phyloP scores from a whole-genome alignment of 192 early-diverging fungal species.

The Gamsiella multidivaricata region DNA sequence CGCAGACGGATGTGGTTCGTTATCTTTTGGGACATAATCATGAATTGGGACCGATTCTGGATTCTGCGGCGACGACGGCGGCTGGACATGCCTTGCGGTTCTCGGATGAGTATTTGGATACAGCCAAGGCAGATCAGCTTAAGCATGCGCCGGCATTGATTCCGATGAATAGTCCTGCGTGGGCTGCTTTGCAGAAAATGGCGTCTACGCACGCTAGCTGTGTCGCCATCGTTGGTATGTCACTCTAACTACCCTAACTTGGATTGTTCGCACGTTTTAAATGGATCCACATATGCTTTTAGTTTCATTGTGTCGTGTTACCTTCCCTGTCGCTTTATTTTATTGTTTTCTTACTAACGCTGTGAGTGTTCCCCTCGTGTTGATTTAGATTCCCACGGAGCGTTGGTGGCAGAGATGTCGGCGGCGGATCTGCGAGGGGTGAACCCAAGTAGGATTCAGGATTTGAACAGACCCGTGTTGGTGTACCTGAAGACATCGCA shows the following conservation, averaged over 20 bases:
- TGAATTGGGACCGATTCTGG: slow-evolving; percentile 60
- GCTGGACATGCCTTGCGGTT: slow-evolving; percentile 34
- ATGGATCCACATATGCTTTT: too few relatives aligned
- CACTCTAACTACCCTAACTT: neutral
- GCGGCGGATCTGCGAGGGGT: slow-evolving; percentile 81
- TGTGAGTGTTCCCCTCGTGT: neutral
- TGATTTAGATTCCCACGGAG: slow-evolving; percentile 61
- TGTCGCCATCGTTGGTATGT: slow-evolving; percentile 65
- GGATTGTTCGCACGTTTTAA: too few relatives aligned
- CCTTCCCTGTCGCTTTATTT: neutral
- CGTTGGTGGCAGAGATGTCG: slow-evolving; percentile 74
- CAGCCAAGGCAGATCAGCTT: slow-evolving; percentile 1
- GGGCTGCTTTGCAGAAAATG: slow-evolving; percentile 58
- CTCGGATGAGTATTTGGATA: slow-evolving; percentile 23
- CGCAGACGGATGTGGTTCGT: slow-evolving; percentile 65
- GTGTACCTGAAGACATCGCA: slow-evolving; percentile 69
- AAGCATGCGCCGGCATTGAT: slow-evolving; percentile 44
- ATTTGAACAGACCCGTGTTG: slow-evolving; percentile 71
- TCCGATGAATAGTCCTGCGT: slow-evolving; percentile 57
- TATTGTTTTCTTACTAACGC: neutral
- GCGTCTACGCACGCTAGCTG: slow-evolving; percentile 61
- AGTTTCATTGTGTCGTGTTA: too few relatives aligned
- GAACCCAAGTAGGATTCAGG: slow-evolving; percentile 63
- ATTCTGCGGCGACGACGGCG: slow-evolving; percentile 33
- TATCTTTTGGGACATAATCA: slow-evolving; percentile 65